phyloP scores from a whole-genome alignment of 208 protist genomes.

The Acanthamoeba lenticulata region DNA sequence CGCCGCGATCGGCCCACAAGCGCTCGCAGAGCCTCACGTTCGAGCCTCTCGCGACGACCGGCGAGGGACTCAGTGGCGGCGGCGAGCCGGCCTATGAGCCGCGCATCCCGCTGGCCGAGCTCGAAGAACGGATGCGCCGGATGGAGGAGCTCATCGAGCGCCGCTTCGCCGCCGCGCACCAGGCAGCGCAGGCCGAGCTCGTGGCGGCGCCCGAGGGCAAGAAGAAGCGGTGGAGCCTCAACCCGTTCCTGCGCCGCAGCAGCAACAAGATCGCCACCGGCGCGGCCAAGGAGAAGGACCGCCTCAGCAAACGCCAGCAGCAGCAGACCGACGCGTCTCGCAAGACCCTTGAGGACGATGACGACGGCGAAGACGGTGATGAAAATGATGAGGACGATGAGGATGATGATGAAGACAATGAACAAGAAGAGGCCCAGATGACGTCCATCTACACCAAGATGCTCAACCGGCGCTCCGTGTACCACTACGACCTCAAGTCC shows the following conservation, averaged over 20 bases:
- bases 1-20: neutral
- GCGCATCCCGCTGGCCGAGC: slow-evolving; percentile 4
- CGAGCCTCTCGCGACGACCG: neutral
- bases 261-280: neutral
- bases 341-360: neutral
- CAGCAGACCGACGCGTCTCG: too few species aligned
- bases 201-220: neutral
- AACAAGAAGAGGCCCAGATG: too few species aligned
- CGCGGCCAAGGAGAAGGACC: neutral
- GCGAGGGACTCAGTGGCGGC: neutral
- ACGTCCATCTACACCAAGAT: slow-evolving; percentile 15
- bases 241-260: neutral
- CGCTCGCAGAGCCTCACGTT: slow-evolving; percentile 8
- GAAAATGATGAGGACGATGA: neutral
- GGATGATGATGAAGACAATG: neutral
- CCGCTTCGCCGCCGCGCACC: neutral
- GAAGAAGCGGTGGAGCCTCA: neutral
- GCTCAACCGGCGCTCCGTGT: neutral
- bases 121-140: neutral
- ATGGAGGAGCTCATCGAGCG: neutral
- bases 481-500: neutral
- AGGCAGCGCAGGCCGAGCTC: neutral
- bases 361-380: neutral
- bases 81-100: neutral
- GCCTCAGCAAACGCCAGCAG: neutral